These are phyloP conservation scores for Trypanosoma scelopori DNA, from an alignment of 208 protist genomes.

Conservation along the genomic window DNA sequence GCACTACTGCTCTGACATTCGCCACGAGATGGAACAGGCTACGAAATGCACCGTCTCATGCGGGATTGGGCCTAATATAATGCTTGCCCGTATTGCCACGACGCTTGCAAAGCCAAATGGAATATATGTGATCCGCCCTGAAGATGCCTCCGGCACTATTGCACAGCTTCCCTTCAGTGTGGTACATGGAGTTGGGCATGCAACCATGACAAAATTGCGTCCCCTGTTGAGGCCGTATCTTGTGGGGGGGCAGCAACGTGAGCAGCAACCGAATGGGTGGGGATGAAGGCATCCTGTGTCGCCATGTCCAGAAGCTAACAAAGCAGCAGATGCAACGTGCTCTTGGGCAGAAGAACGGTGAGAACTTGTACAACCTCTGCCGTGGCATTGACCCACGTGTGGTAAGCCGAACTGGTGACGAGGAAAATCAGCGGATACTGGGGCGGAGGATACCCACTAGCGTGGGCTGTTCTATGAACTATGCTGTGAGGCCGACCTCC, in stretches of 20 bases:
- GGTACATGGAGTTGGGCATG: conserved; percentile 74
- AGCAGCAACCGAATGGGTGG: background rate
- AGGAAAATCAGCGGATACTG: conserved; percentile 50
- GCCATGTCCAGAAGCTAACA: conserved; percentile 59
- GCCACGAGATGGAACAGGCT: conserved; percentile 40
- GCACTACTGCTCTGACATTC: conserved; percentile 59
- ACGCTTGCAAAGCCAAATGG: conserved; percentile 75
- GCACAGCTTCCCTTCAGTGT: conserved; percentile 42
- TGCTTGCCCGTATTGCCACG: conserved; percentile 80
- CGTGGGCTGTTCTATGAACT: conserved; percentile 88
- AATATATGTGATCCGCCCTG: conserved; percentile 36
- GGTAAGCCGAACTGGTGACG: conserved; percentile 76
- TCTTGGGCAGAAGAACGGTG: conserved; percentile 66
- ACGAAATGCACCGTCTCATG: conserved; percentile 84
- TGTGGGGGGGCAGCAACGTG: background rate
- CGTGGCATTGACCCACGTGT: conserved; percentile 73
- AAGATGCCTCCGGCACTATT: conserved; percentile 53
- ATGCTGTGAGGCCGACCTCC: conserved; percentile 67
- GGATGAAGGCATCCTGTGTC: conserved; percentile 52
- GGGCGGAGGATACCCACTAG: conserved; percentile 59
- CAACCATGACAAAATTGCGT: conserved; percentile 59
- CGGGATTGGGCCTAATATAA: conserved; percentile 83
- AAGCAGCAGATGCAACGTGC: conserved; percentile 47
- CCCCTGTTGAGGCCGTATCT: conserved; percentile 31
- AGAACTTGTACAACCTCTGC: conserved; percentile 66